Percentiles rank a stretch among this genome's conserved stretches.
Evolutionary conservation across 306 rosid genomes (phyloP).

Genomic region (Carpinus viminea): DNA sequence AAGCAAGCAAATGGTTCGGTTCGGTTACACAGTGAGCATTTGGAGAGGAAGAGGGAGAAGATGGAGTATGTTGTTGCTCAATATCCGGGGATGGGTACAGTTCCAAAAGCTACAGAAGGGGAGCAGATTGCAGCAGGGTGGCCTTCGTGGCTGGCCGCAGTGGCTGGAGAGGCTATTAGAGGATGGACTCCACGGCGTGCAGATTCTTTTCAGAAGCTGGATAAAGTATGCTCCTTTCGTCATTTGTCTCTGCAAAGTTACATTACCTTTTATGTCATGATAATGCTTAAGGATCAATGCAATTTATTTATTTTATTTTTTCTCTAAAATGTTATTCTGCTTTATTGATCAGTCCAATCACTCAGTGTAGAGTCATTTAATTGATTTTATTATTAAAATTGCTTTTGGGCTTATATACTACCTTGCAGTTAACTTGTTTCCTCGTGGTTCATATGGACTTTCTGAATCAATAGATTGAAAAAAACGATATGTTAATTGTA

Average conservation of each 20-base stretch:
- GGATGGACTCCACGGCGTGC: slow-evolving; percentile 97
- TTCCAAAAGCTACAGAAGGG: slow-evolving; percentile 88
- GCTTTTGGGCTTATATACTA: not conserved
- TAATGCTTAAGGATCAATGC: slow-evolving; percentile 20
- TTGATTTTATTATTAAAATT: not conserved
- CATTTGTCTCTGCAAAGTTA: slow-evolving; percentile 24
- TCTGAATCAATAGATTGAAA: not conserved
- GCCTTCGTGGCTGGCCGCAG: slow-evolving; percentile 95
- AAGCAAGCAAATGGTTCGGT: slow-evolving; percentile 70
- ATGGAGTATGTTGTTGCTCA: slow-evolving; percentile 63
- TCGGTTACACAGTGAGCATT: slow-evolving; percentile 54
- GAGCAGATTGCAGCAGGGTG: slow-evolving; percentile 97
- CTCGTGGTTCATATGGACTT: not conserved
- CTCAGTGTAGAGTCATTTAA: not conserved
- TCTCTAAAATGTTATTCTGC: not conserved
- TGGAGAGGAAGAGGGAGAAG: slow-evolving; percentile 90
- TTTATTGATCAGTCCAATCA: slow-evolving; percentile 13
- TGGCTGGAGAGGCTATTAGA: slow-evolving; percentile 95
- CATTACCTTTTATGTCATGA: slow-evolving; percentile 7
- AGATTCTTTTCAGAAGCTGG: slow-evolving; percentile 93
- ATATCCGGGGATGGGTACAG: slow-evolving; percentile 70
- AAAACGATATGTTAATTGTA: no score
- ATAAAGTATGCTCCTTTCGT: slow-evolving; percentile 71
- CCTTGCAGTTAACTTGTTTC: not conserved
- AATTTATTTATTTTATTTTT: slow-evolving; percentile 6